Evolutionary conservation across 495 filamentous ascomycete genomes (phyloP).

Genomic region (Annulohypoxylon maeteangense): DNA sequence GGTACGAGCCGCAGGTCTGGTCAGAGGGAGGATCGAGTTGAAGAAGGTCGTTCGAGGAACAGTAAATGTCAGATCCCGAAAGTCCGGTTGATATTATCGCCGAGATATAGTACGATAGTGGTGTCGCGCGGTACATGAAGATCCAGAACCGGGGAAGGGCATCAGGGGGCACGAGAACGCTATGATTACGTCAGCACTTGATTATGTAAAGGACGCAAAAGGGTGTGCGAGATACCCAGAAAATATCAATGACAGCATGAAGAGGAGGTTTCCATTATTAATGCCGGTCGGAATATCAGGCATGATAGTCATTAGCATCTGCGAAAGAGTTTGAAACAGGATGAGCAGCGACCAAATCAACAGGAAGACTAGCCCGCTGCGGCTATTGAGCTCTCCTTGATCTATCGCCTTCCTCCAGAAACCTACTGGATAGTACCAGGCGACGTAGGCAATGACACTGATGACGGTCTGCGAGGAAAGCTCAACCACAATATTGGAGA

Average conservation of each 20-base stretch:
- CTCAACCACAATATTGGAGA: conserved; percentile 71
- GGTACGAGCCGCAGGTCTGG: background rate
- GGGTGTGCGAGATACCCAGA: conserved; percentile 23
- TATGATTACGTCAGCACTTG: background rate
- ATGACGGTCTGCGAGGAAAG: conserved; percentile 71
- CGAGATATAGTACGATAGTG: conserved; percentile 59
- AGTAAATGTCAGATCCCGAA: background rate
- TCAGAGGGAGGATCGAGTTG: background rate
- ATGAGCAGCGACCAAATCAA: conserved; percentile 62
- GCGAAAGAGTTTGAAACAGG: conserved; percentile 68
- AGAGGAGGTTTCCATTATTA: conserved; percentile 38
- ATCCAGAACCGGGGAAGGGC: conserved; percentile 71
- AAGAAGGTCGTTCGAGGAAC: background rate
- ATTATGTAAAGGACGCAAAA: too few species aligned
- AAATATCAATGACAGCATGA: conserved; percentile 68
- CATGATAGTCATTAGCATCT: conserved; percentile 54
- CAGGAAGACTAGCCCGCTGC: conserved; percentile 67
- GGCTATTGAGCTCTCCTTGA: conserved; percentile 23
- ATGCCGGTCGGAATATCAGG: background rate
- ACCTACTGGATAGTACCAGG: conserved; percentile 72
- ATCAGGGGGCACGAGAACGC: conserved; percentile 48
- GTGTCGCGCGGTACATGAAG: conserved; percentile 72
- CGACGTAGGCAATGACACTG: conserved; percentile 63
- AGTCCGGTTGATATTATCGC: conserved; percentile 4
- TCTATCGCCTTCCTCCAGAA: background rate